phyloP scores from a whole-genome alignment of 129 eudicot genomes.

The Sambucus nigra region DNA sequence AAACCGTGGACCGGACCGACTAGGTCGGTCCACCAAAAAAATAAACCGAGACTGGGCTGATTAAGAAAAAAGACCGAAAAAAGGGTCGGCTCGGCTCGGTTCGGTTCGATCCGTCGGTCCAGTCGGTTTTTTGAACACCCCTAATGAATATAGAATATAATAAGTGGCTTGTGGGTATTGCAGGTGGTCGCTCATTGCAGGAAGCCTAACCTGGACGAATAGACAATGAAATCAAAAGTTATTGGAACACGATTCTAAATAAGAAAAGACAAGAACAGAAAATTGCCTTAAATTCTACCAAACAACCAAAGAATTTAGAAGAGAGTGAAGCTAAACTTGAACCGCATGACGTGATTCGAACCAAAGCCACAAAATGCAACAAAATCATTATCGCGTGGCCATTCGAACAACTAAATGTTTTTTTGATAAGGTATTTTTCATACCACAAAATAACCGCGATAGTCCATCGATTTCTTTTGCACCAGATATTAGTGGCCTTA shows the following conservation, averaged over 20 bases:
- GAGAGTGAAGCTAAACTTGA: background rate
- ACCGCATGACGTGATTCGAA: background rate
- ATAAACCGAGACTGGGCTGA: too few relatives aligned
- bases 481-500: background rate
- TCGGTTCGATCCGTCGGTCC: too few relatives aligned
- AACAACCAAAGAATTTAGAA: background rate
- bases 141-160: too few relatives aligned
- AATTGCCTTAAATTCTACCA: background rate
- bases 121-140: too few relatives aligned
- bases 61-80: too few relatives aligned
- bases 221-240: slow-evolving; percentile 3
- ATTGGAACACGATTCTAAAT: background rate
- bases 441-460: background rate
- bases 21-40: too few relatives aligned
- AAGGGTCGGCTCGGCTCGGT: too few relatives aligned
- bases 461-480: background rate
- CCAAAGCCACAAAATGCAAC: background rate
- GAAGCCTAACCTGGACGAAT: slow-evolving; percentile 4
- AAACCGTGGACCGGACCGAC: too few relatives aligned
- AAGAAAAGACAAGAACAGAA: background rate
- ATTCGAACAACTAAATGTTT: background rate
- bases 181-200: slow-evolving; percentile 7
- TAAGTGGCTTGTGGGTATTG: too few relatives aligned
- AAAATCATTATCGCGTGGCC: background rate
- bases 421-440: background rate